Percentiles rank a stretch among this genome's conserved stretches.
phyloP scores from a whole-genome alignment of 176 grass and related monocot species.

The Juncus inflexus region DNA sequence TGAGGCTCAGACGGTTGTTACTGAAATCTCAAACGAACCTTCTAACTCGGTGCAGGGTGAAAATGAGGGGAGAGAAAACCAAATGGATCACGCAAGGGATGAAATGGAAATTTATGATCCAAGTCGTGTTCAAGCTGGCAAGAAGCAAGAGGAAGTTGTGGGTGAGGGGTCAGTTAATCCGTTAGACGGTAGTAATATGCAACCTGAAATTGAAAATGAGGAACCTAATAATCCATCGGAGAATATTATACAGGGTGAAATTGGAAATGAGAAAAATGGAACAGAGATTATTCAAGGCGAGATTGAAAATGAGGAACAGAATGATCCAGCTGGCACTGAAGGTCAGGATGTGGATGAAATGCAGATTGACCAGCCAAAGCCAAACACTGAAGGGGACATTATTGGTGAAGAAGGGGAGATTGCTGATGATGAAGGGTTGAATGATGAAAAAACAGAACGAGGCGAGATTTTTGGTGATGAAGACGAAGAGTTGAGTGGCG shows the following conservation, averaged over 20 bases:
- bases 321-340: background rate
- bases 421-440: background rate
- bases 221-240: too few relatives aligned
- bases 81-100: background rate
- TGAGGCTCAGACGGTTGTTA: background rate
- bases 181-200: too few relatives aligned
- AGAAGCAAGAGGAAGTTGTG: background rate
- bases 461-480: slow-evolving; percentile 17
- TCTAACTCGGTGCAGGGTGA: slow-evolving; percentile 6
- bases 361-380: background rate
- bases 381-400: slow-evolving; percentile 16
- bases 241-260: too few relatives aligned
- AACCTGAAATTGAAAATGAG: too few relatives aligned
- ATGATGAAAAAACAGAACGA: slow-evolving; percentile 5
- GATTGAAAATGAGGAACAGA: background rate
- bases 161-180: background rate
- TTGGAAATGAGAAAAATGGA: too few relatives aligned
- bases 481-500: background rate
- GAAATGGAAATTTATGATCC: background rate
- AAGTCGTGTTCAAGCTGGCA: background rate
- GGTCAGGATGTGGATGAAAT: slow-evolving; percentile 14
- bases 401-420: background rate
- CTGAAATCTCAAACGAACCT: slow-evolving; percentile 15
- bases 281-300: background rate
- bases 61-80: background rate